These are phyloP conservation scores for Leccinum sublutescens DNA, from an alignment of 768 basidiomycete genomes.

Conservation along the genomic window DNA sequence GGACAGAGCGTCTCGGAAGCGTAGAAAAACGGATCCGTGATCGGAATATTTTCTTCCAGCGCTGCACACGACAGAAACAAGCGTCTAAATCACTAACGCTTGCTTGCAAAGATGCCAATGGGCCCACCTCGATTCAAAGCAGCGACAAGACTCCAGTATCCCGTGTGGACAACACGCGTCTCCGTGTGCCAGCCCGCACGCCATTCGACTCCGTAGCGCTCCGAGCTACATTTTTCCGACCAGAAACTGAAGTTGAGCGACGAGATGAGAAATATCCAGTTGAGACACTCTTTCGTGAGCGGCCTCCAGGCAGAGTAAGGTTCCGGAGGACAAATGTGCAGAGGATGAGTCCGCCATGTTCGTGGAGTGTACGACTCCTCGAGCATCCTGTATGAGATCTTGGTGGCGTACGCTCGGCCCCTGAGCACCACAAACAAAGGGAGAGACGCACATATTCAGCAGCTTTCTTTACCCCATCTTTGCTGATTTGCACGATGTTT, in stretches of 20 bases:
- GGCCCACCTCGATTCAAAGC: conserved; percentile 73
- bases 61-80: conserved; percentile 41
- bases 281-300: conserved; percentile 54
- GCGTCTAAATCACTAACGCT: not conserved
- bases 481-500: conserved; percentile 56
- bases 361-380: conserved; percentile 72
- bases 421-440: conserved; percentile 2
- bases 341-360: conserved; percentile 66
- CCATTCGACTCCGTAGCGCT: conserved; percentile 81
- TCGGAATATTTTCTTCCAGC: conserved; percentile 70
- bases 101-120: not conserved
- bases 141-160: conserved; percentile 87
- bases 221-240: conserved; percentile 60
- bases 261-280: conserved; percentile 90
- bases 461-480: conserved; percentile 58
- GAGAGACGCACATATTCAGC: conserved; percentile 56
- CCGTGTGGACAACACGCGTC: conserved; percentile 59
- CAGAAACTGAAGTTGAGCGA: conserved; percentile 89
- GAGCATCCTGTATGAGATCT: conserved; percentile 63
- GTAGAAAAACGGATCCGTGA: conserved; percentile 80
- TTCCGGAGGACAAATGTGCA: conserved; percentile 73
- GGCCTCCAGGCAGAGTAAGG: conserved; percentile 54
- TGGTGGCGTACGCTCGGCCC: conserved; percentile 2
- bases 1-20: conserved; percentile 68
- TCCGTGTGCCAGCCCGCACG: conserved; percentile 60